These are phyloP conservation scores for Chytriomyces sp. DNA, from an alignment of 192 early-diverging fungal species.

Conservation along the genomic window DNA sequence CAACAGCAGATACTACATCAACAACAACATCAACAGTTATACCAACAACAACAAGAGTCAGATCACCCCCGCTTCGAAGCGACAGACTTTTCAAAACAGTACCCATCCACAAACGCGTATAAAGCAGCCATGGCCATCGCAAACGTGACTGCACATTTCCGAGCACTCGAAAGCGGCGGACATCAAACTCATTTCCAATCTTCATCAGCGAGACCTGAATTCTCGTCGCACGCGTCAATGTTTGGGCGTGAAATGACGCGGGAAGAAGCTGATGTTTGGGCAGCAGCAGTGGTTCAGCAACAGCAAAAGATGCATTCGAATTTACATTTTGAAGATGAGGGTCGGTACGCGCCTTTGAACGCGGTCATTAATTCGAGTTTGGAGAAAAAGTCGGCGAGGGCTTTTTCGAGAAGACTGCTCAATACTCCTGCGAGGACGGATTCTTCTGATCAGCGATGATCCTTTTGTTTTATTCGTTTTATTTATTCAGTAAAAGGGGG, in stretches of 20 bases:
- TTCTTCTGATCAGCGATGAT: too few relatives aligned
- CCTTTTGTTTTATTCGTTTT: too few relatives aligned
- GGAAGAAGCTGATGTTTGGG: constrained; percentile 1
- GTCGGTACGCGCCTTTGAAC: background rate
- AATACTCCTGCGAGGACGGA: background rate
- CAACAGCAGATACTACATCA: background rate
- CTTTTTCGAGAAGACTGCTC: background rate
- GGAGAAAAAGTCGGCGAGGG: too few relatives aligned
- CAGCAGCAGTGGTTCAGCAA: background rate
- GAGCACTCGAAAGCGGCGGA: background rate
- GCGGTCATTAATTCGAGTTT: background rate
- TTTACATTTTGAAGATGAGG: background rate
- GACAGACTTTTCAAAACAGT: constrained; percentile 15
- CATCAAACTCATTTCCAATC: background rate
- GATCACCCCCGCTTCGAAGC: background rate
- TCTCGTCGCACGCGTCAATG: background rate
- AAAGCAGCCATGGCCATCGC: constrained; percentile 31
- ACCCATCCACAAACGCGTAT: constrained; percentile 30
- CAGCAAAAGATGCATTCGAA: background rate
- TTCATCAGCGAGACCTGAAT: background rate
- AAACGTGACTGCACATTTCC: constrained; percentile 20
- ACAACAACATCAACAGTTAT: constrained; percentile 5
- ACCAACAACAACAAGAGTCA: constrained; percentile 15
- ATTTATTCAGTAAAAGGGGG: too few relatives aligned
- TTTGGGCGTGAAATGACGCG: background rate